Evolutionary conservation across 108 stramenopile species (phyloP).

Genomic region (Pseudonitzschia pungens): DNA sequence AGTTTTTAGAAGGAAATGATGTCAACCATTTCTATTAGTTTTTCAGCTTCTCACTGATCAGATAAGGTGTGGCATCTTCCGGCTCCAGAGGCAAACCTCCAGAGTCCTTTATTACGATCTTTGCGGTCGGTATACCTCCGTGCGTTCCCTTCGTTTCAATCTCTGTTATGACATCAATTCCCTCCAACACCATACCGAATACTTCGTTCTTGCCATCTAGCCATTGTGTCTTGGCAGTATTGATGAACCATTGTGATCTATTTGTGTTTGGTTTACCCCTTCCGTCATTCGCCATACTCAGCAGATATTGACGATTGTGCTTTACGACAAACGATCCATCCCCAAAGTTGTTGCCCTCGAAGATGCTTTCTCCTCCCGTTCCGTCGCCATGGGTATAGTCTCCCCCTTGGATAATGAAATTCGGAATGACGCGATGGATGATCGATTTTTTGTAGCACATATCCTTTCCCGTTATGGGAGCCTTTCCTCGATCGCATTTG

Average conservation of each 20-base stretch:
- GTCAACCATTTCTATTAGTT: neutral
- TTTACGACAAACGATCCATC: conserved; percentile 90
- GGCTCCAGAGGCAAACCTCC: conserved; percentile 50
- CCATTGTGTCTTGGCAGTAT: conserved; percentile 92
- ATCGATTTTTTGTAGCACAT: conserved; percentile 72
- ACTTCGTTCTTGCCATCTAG: conserved; percentile 78
- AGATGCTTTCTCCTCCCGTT: conserved; percentile 93
- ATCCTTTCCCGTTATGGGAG: conserved; percentile 66
- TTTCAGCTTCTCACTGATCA: conserved; percentile 17
- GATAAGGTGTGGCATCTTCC: conserved; percentile 30
- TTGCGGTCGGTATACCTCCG: conserved; percentile 50
- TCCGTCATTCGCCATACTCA: conserved; percentile 79
- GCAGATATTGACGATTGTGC: conserved; percentile 81
- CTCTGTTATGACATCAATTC: conserved; percentile 57
- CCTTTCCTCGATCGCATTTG: conserved; percentile 74
- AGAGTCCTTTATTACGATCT: conserved; percentile 77
- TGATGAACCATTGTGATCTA: conserved; percentile 76
- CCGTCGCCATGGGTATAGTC: conserved; percentile 90
- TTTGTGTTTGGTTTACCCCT: conserved; percentile 66
- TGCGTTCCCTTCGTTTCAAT: conserved; percentile 76
- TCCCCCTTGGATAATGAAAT: conserved; percentile 91
- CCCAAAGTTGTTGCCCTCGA: conserved; percentile 64
- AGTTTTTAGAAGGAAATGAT: too few relatives aligned
- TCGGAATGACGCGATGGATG: conserved; percentile 84
- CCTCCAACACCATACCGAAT: conserved; percentile 80